Conservation (phyloP, 495 filamentous ascomycete species). For the Bombardia bombarda region DNA sequence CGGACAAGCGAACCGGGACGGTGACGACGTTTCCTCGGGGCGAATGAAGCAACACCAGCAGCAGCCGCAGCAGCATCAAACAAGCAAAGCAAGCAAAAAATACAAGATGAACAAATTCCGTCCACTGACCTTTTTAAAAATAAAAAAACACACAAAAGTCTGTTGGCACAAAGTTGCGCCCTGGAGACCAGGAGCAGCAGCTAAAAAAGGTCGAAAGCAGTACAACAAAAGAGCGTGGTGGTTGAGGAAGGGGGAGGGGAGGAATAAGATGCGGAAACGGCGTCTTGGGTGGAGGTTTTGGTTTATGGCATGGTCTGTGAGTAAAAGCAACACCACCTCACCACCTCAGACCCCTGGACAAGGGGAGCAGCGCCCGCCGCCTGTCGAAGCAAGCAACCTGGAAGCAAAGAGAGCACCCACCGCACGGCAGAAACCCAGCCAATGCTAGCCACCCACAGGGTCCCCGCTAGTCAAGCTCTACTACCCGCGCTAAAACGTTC, state of each 20-base stretch:
- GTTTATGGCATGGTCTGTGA: no score
- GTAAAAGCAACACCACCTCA: no score
- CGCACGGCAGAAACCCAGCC: conserved; percentile 13
- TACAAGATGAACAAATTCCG: not conserved
- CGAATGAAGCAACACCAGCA: no score
- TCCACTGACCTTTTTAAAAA: conserved; percentile 13
- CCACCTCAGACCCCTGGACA: not conserved
- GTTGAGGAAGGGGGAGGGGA: conserved; percentile 20
- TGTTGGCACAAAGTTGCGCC: conserved; percentile 31
- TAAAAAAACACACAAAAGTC: conserved; percentile 11
- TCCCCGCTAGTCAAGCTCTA: conserved; percentile 14
- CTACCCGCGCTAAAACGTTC: conserved; percentile 17
- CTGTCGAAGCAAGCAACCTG: conserved; percentile 12
- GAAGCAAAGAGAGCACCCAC: conserved; percentile 9
- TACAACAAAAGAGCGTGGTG: conserved; percentile 31
- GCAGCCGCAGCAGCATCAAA: no score
- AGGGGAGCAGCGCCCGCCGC: not conserved
- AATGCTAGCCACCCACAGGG: conserved; percentile 13
- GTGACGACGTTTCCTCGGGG: no score
- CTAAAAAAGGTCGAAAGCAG: conserved; percentile 18
- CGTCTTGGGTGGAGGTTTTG: conserved; percentile 26
- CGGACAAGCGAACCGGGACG: no score
- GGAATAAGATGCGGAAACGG: conserved; percentile 26
- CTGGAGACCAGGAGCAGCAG: conserved; percentile 31
- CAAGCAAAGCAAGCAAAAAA: not conserved